Conservation (phyloP, 139 green algal genomes). For the Chlorella sp. region DNA sequence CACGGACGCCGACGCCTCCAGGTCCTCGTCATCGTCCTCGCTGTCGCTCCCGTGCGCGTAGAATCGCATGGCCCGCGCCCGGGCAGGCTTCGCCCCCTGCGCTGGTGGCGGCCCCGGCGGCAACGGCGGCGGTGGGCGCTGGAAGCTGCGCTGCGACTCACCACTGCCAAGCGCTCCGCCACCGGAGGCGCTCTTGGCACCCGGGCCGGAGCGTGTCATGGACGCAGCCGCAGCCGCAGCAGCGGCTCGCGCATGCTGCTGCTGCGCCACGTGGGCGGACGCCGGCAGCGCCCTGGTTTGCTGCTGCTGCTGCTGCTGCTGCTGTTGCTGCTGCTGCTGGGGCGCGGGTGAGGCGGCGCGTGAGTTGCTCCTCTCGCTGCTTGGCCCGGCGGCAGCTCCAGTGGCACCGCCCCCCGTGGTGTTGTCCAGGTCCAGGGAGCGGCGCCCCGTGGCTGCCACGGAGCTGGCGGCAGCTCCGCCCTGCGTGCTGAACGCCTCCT, state of each 20-base stretch:
- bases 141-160: too few relatives aligned
- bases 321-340: too few relatives aligned
- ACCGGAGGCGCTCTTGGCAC: too few relatives aligned
- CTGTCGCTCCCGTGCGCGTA: not conserved
- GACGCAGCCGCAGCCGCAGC: not conserved
- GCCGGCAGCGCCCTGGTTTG: too few relatives aligned
- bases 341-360: not conserved
- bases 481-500: not conserved
- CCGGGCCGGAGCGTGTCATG: too few relatives aligned
- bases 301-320: too few relatives aligned
- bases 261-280: too few relatives aligned
- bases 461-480: not conserved
- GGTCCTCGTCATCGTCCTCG: not conserved
- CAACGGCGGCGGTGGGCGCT: too few relatives aligned
- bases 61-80: not conserved
- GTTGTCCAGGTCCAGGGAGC: not conserved
- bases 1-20: not conserved
- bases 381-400: too few relatives aligned
- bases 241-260: not conserved
- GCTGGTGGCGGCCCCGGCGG: not conserved
- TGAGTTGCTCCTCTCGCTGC: too few relatives aligned
- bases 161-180: too few relatives aligned
- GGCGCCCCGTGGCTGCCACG: not conserved
- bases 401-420: not conserved
- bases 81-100: not conserved